A percentile compares a stretch with the other conserved stretches of the same genome.
Evolutionary conservation across 2,329 filamentous ascomycete genomes (phyloP).

Genomic region (Cladosporium oxysporum): DNA sequence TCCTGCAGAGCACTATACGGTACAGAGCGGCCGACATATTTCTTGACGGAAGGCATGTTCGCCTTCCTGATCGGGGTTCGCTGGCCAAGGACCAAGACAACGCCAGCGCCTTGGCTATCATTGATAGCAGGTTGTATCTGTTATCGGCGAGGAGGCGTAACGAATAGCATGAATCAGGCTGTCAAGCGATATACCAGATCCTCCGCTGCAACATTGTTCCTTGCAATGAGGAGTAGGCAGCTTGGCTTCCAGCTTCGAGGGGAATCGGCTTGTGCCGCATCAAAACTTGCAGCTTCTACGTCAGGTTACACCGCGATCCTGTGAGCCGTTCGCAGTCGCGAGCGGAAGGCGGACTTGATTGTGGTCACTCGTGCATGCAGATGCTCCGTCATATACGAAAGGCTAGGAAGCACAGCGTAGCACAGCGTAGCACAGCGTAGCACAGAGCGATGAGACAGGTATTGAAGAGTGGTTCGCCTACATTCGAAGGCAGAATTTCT

Average conservation of each 20-base stretch:
- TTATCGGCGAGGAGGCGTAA: constrained; percentile 3
- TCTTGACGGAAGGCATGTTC: background rate
- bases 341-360: background rate
- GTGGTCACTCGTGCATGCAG: too few species aligned
- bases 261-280: background rate
- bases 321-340: background rate
- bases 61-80: constrained; percentile 17
- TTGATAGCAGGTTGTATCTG: background rate
- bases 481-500: too few species aligned
- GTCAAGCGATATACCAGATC: background rate
- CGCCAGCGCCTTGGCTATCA: constrained; percentile 3
- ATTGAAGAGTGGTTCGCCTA: too few species aligned
- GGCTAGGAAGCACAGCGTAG: too few species aligned
- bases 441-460: too few species aligned
- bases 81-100: constrained; percentile 7
- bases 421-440: too few species aligned
- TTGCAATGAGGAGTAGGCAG: background rate
- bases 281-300: background rate
- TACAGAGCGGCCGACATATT: background rate
- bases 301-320: background rate
- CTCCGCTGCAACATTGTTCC: background rate
- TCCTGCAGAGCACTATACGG: background rate
- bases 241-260: background rate
- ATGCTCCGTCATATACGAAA: too few species aligned
- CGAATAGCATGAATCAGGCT: background rate